Evolutionary conservation across 1,284 basidiomycete species (phyloP).

Genomic region (Pisolithus thermaeus): DNA sequence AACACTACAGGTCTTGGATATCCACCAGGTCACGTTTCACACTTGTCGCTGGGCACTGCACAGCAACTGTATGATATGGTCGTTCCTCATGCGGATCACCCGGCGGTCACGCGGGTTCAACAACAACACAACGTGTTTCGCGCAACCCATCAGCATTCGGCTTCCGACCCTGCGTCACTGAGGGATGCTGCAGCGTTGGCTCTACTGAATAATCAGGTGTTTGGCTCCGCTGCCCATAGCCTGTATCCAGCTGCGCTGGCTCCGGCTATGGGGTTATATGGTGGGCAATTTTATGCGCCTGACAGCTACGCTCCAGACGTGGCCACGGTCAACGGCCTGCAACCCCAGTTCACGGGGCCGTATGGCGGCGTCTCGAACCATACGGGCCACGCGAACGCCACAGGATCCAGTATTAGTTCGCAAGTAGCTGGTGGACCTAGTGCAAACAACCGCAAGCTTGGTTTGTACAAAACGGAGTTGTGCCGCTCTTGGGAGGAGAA

Average conservation of each 20-base stretch:
- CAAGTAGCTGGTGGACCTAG: slow-evolving; percentile 57
- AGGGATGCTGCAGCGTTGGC: slow-evolving; percentile 63
- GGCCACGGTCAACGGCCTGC: slow-evolving; percentile 51
- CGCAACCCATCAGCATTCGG: slow-evolving; percentile 68
- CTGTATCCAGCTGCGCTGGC: slow-evolving; percentile 47
- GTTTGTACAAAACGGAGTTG: slow-evolving; percentile 87
- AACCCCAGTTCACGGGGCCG: slow-evolving; percentile 53
- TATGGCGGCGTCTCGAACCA: slow-evolving; percentile 43
- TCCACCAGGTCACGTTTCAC: slow-evolving; percentile 46
- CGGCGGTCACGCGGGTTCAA: slow-evolving; percentile 66
- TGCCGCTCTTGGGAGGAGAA: slow-evolving; percentile 94
- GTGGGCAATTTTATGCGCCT: slow-evolving; percentile 61
- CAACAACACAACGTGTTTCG: slow-evolving; percentile 69
- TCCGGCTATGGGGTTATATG: slow-evolving; percentile 52
- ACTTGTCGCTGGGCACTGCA: slow-evolving; percentile 60
- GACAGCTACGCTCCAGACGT: slow-evolving; percentile 54
- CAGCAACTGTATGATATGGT: slow-evolving; percentile 79
- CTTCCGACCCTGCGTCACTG: slow-evolving; percentile 67
- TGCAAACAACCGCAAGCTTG: slow-evolving; percentile 82
- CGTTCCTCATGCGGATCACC: slow-evolving; percentile 55
- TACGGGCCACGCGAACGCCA: slow-evolving; percentile 33
- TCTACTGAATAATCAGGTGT: slow-evolving; percentile 55
- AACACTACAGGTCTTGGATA: slow-evolving; percentile 54
- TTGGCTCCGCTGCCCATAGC: slow-evolving; percentile 33
- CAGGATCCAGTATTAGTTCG: slow-evolving; percentile 29